Evolutionary conservation across 2,329 filamentous ascomycete species (phyloP).

Genomic region (Cryphonectria nitschkei): DNA sequence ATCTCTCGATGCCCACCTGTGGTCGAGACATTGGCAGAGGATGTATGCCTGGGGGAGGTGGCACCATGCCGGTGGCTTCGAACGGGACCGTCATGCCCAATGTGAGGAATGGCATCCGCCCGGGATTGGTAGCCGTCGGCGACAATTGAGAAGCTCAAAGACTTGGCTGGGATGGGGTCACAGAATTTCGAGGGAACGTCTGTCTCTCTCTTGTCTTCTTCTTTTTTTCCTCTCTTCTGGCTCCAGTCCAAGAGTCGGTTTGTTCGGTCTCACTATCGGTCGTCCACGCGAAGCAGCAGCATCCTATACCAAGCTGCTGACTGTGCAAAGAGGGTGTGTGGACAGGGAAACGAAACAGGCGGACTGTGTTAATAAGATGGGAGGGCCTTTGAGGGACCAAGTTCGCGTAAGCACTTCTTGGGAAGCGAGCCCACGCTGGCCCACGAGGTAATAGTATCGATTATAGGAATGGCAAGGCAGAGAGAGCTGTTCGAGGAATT

Average conservation of each 20-base stretch:
- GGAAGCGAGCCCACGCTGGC: not conserved
- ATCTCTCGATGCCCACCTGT: conserved; percentile 79
- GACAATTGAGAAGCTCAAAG: not conserved
- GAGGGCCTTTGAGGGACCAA: not conserved
- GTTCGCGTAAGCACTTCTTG: conserved; percentile 1
- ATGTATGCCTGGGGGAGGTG: conserved; percentile 49
- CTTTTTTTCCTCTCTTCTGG: not conserved
- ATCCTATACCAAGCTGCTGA: conserved; percentile 8
- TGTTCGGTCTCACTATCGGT: conserved; percentile 16
- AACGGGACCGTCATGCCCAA: conserved; percentile 46
- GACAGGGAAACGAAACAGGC: not conserved
- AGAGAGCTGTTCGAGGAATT: not conserved
- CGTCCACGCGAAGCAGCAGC: conserved; percentile 20
- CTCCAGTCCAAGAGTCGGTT: not conserved
- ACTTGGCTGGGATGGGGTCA: not conserved
- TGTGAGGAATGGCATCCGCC: conserved; percentile 25
- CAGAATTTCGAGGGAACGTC: not conserved
- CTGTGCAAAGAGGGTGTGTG: conserved; percentile 2
- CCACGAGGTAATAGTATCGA: not conserved
- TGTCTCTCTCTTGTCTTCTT: not conserved
- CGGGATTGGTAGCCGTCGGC: conserved; percentile 8
- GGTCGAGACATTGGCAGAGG: conserved; percentile 68
- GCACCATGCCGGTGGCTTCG: conserved; percentile 46
- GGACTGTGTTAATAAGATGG: not conserved
- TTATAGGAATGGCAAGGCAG: conserved; percentile 1